Percentiles rank a stretch among this genome's conserved stretches.
Evolutionary conservation across 306 rosid genomes (phyloP).

Genomic region (Albizia julibrissin): DNA sequence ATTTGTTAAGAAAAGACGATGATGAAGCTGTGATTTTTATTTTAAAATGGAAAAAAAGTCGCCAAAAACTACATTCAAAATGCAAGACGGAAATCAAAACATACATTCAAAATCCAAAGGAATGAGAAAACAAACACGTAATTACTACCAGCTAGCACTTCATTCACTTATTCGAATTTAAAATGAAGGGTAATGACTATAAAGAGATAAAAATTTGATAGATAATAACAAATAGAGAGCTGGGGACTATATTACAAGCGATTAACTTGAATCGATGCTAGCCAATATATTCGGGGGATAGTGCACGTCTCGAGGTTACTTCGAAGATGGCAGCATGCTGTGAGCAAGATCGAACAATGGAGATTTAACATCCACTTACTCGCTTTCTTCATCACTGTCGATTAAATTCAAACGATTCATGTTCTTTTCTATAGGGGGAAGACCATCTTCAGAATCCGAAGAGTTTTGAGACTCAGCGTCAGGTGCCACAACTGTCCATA

Average conservation of each 20-base stretch:
- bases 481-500: conserved; percentile 38
- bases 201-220: not conserved
- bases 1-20: no score
- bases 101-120: not conserved
- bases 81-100: not conserved
- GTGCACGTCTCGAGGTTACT: not conserved
- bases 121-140: not conserved
- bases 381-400: conserved; percentile 19
- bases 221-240: not conserved
- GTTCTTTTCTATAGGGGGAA: conserved; percentile 90
- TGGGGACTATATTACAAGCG: not conserved
- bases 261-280: not conserved
- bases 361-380: conserved; percentile 17
- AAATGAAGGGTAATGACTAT: not conserved
- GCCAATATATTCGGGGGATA: not conserved
- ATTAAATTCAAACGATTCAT: conserved; percentile 66
- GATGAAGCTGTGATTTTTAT: no score
- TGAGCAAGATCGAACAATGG: conserved; percentile 11
- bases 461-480: conserved; percentile 47
- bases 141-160: not conserved
- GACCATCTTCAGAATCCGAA: conserved; percentile 60
- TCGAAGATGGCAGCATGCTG: conserved; percentile 1
- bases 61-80: no score
- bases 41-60: no score
- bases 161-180: not conserved